These are phyloP conservation scores for Paramecium octaurelia DNA, from an alignment of 73 alveolate species.

Conservation along the genomic window DNA sequence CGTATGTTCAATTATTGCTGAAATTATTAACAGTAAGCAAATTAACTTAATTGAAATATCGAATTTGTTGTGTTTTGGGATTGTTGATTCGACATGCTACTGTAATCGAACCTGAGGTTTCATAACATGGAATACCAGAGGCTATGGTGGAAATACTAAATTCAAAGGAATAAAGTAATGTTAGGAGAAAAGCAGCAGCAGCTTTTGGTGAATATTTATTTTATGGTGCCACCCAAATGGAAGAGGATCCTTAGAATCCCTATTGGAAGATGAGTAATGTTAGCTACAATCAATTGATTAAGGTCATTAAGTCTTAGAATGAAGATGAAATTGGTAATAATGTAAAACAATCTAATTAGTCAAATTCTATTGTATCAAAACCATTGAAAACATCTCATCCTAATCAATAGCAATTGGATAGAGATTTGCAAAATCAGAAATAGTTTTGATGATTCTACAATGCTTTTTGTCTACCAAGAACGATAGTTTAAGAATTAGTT, in stretches of 20 bases:
- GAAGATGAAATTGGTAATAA: constrained; percentile 75
- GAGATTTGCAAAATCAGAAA: constrained; percentile 78
- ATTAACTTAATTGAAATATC: constrained; percentile 73
- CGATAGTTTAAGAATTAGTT: constrained; percentile 71
- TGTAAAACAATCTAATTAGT: constrained; percentile 59
- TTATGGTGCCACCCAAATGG: constrained; percentile 98
- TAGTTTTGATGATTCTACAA: constrained; percentile 58
- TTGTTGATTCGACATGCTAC: constrained; percentile 93
- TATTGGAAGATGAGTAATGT: constrained; percentile 86
- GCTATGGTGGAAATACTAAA: neutral
- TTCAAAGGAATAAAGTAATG: neutral
- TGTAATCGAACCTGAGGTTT: constrained; percentile 86
- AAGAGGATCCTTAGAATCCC: constrained; percentile 94
- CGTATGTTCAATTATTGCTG: constrained; percentile 77
- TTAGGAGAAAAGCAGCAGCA: constrained; percentile 92
- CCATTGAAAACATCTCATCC: constrained; percentile 93
- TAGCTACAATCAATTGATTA: constrained; percentile 72
- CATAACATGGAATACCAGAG: constrained; percentile 39
- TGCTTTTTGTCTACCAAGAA: constrained; percentile 63
- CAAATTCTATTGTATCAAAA: constrained; percentile 92
- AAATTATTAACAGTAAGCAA: constrained; percentile 81
- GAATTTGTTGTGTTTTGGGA: constrained; percentile 93
- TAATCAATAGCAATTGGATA: constrained; percentile 75
- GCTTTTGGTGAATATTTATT: constrained; percentile 98
- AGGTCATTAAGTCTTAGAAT: constrained; percentile 67